Evolutionary conservation across 2,329 filamentous ascomycete genomes (phyloP).

Genomic region (Fusarium tupiense): DNA sequence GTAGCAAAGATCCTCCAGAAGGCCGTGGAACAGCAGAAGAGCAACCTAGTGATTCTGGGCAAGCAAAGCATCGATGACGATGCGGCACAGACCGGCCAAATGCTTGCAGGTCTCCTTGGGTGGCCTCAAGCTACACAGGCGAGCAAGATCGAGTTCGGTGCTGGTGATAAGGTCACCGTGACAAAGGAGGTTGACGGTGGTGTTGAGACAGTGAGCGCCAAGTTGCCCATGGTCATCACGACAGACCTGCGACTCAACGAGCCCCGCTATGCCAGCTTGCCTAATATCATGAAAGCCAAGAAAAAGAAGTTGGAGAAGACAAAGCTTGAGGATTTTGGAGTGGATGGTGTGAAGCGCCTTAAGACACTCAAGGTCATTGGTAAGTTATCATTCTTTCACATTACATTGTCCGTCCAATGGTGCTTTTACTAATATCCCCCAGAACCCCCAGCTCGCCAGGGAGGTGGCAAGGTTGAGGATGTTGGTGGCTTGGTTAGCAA

Average conservation of each 20-base stretch:
- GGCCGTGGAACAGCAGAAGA: conserved; percentile 83
- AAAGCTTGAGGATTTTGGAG: conserved; percentile 81
- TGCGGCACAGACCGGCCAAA: conserved; percentile 94
- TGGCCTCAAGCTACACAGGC: conserved; percentile 98
- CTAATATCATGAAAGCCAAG: conserved; percentile 99
- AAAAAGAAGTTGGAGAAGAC: conserved; percentile 99
- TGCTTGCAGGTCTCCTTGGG: conserved; percentile 90
- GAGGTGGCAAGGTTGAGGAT: conserved; percentile 96
- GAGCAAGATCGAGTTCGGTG: conserved; percentile 80
- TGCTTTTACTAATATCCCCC: conserved; percentile 34
- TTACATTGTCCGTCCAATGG: not conserved
- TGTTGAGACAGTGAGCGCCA: conserved; percentile 85
- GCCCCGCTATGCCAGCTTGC: conserved; percentile 92
- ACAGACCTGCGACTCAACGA: conserved; percentile 95
- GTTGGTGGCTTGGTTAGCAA: conserved; percentile 94
- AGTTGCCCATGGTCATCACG: conserved; percentile 92
- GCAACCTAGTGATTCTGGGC: conserved; percentile 91
- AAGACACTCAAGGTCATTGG: conserved; percentile 91
- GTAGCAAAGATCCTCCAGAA: conserved; percentile 89
- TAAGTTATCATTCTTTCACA: conserved; percentile 54
- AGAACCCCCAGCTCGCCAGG: conserved; percentile 89
- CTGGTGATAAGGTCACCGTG: conserved; percentile 76
- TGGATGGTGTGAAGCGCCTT: conserved; percentile 78
- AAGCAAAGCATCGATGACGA: conserved; percentile 99
- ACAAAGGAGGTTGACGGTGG: conserved; percentile 95